phyloP scores from a whole-genome alignment of 2,329 filamentous ascomycete genomes.

The Penicillium vulpinum region DNA sequence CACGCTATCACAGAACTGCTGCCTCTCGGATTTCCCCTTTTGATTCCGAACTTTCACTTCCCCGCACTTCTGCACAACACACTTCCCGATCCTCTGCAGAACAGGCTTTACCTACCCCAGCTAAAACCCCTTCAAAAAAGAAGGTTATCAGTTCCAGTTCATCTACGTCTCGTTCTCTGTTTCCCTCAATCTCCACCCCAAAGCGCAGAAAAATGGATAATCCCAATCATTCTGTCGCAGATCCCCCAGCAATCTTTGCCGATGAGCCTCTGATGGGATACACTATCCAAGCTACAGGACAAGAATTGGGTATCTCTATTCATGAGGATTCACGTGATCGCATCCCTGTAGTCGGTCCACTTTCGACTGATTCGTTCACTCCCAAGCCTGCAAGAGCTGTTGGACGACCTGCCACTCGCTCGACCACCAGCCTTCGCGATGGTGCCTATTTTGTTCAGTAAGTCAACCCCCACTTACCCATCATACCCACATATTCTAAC shows the following conservation, averaged over 20 bases:
- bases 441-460: conserved; percentile 7
- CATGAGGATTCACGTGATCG: conserved; percentile 65
- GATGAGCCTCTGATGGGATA: conserved; percentile 24
- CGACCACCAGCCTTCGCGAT: background rate
- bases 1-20: conserved; percentile 1
- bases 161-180: conserved; percentile 55
- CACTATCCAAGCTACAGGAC: background rate
- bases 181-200: conserved; percentile 50
- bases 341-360: conserved; percentile 41
- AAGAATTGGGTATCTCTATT: conserved; percentile 49
- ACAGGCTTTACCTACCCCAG: conserved; percentile 60
- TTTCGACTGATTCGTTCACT: conserved; percentile 55
- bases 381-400: background rate
- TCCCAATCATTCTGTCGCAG: conserved; percentile 14
- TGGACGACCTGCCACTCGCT: conserved; percentile 8
- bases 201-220: conserved; percentile 50
- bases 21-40: conserved; percentile 6
- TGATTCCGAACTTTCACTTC: conserved; percentile 19
- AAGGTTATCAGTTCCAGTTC: conserved; percentile 49
- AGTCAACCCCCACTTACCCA: conserved; percentile 29
- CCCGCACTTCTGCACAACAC: conserved; percentile 24
- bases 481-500: conserved; percentile 28
- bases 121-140: conserved; percentile 60
- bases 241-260: conserved; percentile 36
- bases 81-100: conserved; percentile 21